Evolutionary conservation across 1,284 basidiomycete genomes (phyloP).

Genomic region (Ganoderma multipileum): DNA sequence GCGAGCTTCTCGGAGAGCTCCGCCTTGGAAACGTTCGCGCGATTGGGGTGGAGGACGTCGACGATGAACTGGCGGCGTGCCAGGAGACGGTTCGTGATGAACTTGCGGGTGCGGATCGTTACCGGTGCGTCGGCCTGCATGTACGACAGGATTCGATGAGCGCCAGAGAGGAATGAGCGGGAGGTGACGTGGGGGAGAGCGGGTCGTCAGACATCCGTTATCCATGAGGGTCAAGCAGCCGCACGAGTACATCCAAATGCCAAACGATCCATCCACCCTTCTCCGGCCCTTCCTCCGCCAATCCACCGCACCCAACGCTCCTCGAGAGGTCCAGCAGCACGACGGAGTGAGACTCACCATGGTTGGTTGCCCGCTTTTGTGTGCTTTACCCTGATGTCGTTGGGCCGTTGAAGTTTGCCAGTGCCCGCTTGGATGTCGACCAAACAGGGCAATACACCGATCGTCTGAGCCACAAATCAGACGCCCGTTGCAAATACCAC

Average conservation of each 20-base stretch:
- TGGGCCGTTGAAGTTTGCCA: conserved; percentile 32
- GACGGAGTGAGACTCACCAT: conserved; percentile 41
- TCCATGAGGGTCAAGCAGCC: conserved; percentile 28
- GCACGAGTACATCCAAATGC: conserved; percentile 41
- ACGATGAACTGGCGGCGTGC: conserved; percentile 93
- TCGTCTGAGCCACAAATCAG: conserved; percentile 15
- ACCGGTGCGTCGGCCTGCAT: conserved; percentile 88
- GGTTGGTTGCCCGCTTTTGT: conserved; percentile 39
- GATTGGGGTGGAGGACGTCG: conserved; percentile 95
- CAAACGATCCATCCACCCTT: conserved; percentile 43
- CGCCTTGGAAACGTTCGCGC: conserved; percentile 92
- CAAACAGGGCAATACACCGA: conserved; percentile 34
- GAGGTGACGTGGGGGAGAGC: conserved; percentile 15
- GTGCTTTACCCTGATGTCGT: conserved; percentile 42
- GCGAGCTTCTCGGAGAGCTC: conserved; percentile 96
- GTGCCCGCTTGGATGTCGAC: conserved; percentile 26
- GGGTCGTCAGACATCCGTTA: conserved; percentile 33
- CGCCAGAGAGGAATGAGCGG: neutral
- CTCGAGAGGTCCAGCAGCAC: conserved; percentile 31
- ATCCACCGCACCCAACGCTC: conserved; percentile 21
- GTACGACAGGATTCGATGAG: neutral
- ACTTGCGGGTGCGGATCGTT: conserved; percentile 98
- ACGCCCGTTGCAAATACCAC: conserved; percentile 2
- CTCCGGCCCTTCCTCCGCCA: conserved; percentile 28
- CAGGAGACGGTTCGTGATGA: conserved; percentile 98